phyloP scores from a whole-genome alignment of 306 rosid species.

The Astragalus membranaceus region DNA sequence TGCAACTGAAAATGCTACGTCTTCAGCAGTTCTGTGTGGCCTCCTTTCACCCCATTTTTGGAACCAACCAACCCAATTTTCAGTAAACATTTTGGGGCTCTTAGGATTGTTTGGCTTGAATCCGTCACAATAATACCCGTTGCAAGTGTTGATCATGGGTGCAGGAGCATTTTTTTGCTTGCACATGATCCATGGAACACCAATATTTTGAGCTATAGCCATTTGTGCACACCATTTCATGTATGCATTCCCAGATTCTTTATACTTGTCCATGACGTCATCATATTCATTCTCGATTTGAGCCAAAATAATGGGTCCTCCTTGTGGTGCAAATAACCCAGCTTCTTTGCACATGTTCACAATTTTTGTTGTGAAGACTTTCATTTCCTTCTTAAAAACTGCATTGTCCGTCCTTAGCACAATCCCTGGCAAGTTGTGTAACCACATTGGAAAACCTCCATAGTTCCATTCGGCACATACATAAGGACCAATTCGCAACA shows the following conservation, averaged over 20 bases:
- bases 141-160: not conserved
- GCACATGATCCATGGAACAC: not conserved
- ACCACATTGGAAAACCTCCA: constrained; percentile 34
- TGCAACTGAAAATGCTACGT: not conserved
- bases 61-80: not conserved
- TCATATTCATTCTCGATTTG: constrained; percentile 38
- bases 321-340: constrained; percentile 5
- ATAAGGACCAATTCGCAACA: constrained; percentile 19
- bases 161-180: not conserved
- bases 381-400: constrained; percentile 25
- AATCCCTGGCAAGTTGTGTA: constrained; percentile 20
- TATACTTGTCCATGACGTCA: not conserved
- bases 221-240: not conserved
- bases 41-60: not conserved
- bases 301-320: constrained; percentile 19
- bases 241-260: not conserved
- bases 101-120: not conserved
- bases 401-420: constrained; percentile 10
- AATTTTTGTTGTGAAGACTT: constrained; percentile 19
- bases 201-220: not conserved
- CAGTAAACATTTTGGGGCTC: not conserved
- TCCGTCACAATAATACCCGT: not conserved
- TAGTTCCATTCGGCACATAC: constrained; percentile 9
- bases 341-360: constrained; percentile 20
- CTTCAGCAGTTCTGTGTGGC: not conserved